Base-by-base conservation (phyloP, 179 eudicot genomes). In the Beta macrorhiza region DNA sequence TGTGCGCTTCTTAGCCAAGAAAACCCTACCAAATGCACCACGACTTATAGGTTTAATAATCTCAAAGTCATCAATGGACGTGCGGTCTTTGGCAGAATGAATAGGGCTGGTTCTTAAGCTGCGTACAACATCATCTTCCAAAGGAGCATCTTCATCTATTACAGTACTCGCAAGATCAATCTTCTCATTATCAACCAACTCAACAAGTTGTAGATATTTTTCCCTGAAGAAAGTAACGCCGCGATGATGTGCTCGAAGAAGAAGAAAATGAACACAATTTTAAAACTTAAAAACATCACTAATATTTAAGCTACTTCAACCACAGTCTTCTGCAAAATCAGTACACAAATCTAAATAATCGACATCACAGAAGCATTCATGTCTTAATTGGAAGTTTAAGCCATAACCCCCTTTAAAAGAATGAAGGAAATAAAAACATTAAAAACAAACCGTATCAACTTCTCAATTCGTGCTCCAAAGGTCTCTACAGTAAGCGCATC, bases 1-100 rank as follows among this genome's bases (percentile, higher is more conserved):
- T 37, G 94, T 96, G 85, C 98, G 90, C 83, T 96, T 96, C 84
- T 94, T 96, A 61, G 99, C 99, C 85, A 96, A 85, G 85, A 96
- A 96, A 44, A 96, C 99, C 71, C 98, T 91, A 55, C 99, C 99
- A 84, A 96, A 96, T 85, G 99, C 99, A 64, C 99, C 99, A 72
- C 98, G 97, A 83, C 99, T 96, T 14, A 96, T 96, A 67, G 99
- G 99, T 86, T 92, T 96, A 71, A 96, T 96, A 80, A 96, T 96
- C 88, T 94, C 98, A 84, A 96, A 96, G 90, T 94, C 96, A 85
- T 96, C 98, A 79, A 96, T 96, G 49, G 99, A 94, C 56, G 99
- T 96, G 61, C 98, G 93, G 64, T 96, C 99, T 87, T 90, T 96
- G 12, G 90, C 58, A 83, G 94, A 83, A 90, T 96, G 99, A 64